Percentiles rank a stretch among this genome's conserved stretches.
These are phyloP conservation scores for Hymenoscyphus linearis DNA, from an alignment of 2,329 filamentous ascomycete genomes.

Conservation along the genomic window DNA sequence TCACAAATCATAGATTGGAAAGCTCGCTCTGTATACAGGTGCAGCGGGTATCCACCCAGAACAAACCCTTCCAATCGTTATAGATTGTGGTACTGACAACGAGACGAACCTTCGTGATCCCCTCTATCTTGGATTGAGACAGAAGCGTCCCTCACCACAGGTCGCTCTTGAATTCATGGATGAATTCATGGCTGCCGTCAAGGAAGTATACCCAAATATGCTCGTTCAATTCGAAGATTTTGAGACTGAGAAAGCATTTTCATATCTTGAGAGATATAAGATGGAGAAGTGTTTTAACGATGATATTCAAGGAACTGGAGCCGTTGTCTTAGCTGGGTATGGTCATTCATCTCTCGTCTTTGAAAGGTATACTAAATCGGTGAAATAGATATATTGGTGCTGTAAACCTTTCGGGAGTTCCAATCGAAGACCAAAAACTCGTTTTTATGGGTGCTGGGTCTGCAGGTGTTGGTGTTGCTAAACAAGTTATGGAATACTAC, in stretches of 20 bases:
- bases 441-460: conserved; percentile 96
- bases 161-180: conserved; percentile 91
- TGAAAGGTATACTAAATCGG: conserved; percentile 10
- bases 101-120: conserved; percentile 61
- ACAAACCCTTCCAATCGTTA: conserved; percentile 70
- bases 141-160: conserved; percentile 70
- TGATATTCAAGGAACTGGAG: conserved; percentile 95
- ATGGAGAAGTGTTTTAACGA: conserved; percentile 98
- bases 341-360: conserved; percentile 17
- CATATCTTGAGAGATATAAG: conserved; percentile 84
- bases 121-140: conserved; percentile 84
- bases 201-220: conserved; percentile 62
- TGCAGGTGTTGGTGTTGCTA: conserved; percentile 93
- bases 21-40: conserved; percentile 89
- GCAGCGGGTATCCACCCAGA: conserved; percentile 90
- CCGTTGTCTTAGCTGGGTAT: conserved; percentile 82
- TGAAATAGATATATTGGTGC: conserved; percentile 54
- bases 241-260: conserved; percentile 88
- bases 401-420: conserved; percentile 80
- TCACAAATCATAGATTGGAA: conserved; percentile 60
- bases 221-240: conserved; percentile 95
- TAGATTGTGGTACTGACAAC: conserved; percentile 63
- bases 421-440: conserved; percentile 83
- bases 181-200: conserved; percentile 90
- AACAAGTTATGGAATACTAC: conserved; percentile 97